Evolutionary conservation across 2,329 filamentous ascomycete genomes (phyloP).

Genomic region (Zymoseptoria ardabiliae): DNA sequence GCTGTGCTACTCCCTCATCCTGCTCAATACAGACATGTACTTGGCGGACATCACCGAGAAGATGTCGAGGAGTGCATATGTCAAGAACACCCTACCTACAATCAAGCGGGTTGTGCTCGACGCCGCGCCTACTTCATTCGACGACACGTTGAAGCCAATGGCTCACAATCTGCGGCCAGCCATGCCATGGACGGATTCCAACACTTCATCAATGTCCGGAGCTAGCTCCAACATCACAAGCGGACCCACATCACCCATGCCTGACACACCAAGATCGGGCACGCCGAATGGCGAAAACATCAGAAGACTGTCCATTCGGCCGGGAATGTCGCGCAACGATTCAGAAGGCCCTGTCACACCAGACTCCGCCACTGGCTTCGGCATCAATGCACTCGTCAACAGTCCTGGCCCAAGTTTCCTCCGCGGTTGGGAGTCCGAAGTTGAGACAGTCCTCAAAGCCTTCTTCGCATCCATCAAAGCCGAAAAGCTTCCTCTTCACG

Average conservation of each 20-base stretch:
- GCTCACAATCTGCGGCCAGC: slow-evolving; percentile 18
- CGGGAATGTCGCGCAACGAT: slow-evolving; percentile 28
- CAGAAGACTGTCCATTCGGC: slow-evolving; percentile 39
- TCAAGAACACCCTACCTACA: slow-evolving; percentile 93
- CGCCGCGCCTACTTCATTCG: slow-evolving; percentile 60
- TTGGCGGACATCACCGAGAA: slow-evolving; percentile 90
- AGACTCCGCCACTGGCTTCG: slow-evolving; percentile 40
- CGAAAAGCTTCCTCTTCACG: slow-evolving; percentile 78
- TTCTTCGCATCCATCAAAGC: slow-evolving; percentile 87
- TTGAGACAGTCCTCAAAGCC: slow-evolving; percentile 84
- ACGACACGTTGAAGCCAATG: slow-evolving; percentile 31
- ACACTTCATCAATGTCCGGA: slow-evolving; percentile 5
- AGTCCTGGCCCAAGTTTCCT: slow-evolving; percentile 65
- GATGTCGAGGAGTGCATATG: slow-evolving; percentile 91
- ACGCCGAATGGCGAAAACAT: slow-evolving; percentile 18
- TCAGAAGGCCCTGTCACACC: slow-evolving; percentile 26
- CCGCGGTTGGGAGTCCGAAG: slow-evolving; percentile 77
- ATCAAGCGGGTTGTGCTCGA: slow-evolving; percentile 71
- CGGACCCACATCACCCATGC: slow-evolving; percentile 1
- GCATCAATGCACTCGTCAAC: slow-evolving; percentile 71
- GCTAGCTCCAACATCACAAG: not conserved
- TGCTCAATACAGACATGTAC: slow-evolving; percentile 93
- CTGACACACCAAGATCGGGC: slow-evolving; percentile 13
- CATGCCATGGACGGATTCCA: slow-evolving; percentile 27
- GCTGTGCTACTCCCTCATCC: slow-evolving; percentile 89